Base-by-base conservation (phyloP, 2,329 filamentous ascomycete genomes). In the Ophiognomonia clavigignenti-juglandacearum region DNA sequence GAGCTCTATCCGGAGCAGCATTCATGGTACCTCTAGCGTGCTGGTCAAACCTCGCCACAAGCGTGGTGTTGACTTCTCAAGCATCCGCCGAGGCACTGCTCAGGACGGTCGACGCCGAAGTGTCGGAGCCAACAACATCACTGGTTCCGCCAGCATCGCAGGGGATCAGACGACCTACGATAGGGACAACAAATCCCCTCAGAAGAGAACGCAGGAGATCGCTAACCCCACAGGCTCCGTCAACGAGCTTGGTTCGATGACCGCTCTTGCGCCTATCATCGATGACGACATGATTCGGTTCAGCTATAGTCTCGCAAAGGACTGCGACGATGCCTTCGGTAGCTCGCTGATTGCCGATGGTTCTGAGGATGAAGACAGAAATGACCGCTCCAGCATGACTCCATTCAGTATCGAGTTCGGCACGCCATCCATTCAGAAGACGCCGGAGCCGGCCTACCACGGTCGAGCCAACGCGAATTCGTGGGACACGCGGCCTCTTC, bases 241-340 rank as follows among this genome's bases (percentile, higher is more conserved):
- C 50, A 11, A 52, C 43, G 20, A 45, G 13, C 38, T 18, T 37
- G 45, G 14, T 31, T 16, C 37, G 40, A 22, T 13, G 18, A 16
- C 4, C 10, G 18, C 11, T 36, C 34, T 13, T 16, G 19, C 29
- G n/a, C 50, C 64, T 41, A 56, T 69, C 34, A 66, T 75, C 56
- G 83, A 80, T 56, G 88, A 90, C 49, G 91, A 96, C 61, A 78
- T 93, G 45, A 78, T 88, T 6, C 85, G 92, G 57, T 85, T 95
- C 48, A 95, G 89, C 56, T 81, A 80, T 57, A 89, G 89, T 57
- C 83, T 96, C 52, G 88, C 89, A 41, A 88, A 89, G 64, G 88
- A 93, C 49, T 95, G 91, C 59, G 91, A 97, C 59, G 88, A 93
- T 59, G 91, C 91, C 1, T 96, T 97, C 70, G 91, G 88, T 60